Conservation (phyloP, 768 basidiomycete genomes). For the Kockovaella imperatae region DNA sequence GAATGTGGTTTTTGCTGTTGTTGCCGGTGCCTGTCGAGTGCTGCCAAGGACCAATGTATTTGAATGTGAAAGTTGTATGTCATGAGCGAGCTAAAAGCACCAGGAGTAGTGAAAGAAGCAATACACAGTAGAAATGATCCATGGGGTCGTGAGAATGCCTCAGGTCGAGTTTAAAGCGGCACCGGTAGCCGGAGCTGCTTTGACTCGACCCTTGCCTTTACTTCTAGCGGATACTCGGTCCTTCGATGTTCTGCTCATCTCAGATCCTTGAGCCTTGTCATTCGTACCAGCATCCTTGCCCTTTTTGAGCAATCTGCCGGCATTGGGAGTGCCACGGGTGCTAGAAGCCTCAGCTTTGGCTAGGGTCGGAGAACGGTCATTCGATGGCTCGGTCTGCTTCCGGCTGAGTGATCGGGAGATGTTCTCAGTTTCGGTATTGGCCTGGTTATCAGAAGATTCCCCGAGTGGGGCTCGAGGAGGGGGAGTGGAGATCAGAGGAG, state of each 20-base stretch:
- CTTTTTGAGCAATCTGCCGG: slow-evolving; percentile 25
- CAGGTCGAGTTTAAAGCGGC: background rate
- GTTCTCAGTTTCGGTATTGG: background rate
- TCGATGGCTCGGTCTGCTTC: background rate
- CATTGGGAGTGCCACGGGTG: slow-evolving; percentile 29
- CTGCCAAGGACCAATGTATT: too few species aligned
- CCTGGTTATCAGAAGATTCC: background rate
- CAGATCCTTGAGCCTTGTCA: background rate
- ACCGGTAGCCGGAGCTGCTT: background rate
- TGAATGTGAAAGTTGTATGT: background rate
- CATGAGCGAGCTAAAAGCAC: background rate
- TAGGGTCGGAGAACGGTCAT: background rate
- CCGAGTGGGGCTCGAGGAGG: background rate
- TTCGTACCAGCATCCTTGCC: background rate
- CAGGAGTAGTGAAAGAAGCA: background rate
- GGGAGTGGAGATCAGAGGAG: too few species aligned
- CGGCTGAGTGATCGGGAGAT: slow-evolving; percentile 1
- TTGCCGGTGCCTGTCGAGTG: too few species aligned
- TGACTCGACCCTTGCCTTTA: slow-evolving; percentile 1
- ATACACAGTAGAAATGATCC: background rate
- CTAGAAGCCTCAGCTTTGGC: slow-evolving; percentile 1
- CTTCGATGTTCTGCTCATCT: background rate
- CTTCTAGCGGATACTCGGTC: background rate
- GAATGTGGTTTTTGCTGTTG: background rate
- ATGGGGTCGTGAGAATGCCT: background rate